Evolutionary conservation across 768 basidiomycete species (phyloP).

Genomic region (Solioccasus polychromus): DNA sequence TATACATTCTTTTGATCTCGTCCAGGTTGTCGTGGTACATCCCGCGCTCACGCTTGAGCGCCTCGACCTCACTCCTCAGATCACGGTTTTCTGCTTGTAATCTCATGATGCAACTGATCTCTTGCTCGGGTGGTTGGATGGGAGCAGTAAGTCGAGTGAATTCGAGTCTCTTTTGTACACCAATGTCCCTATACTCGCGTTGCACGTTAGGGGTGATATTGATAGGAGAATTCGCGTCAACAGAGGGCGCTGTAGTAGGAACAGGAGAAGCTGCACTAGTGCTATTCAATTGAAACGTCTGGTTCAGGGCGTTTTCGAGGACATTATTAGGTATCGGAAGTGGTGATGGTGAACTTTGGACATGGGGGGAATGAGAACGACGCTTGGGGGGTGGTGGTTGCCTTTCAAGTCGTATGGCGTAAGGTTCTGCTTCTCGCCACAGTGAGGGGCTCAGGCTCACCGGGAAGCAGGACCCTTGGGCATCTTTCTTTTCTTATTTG

Average conservation of each 20-base stretch:
- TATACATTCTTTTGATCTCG: constrained; percentile 13
- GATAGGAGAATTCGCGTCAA: constrained; percentile 1
- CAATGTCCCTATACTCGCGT: constrained; percentile 17
- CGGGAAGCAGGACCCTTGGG: constrained; percentile 26
- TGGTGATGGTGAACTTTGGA: not conserved
- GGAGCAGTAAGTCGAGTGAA: constrained; percentile 17
- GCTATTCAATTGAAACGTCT: constrained; percentile 26
- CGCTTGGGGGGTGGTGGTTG: constrained; percentile 5
- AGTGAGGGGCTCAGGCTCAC: constrained; percentile 31
- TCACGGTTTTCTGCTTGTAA: constrained; percentile 17
- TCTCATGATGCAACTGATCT: constrained; percentile 13
- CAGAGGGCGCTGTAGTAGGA: constrained; percentile 5
- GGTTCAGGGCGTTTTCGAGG: constrained; percentile 27
- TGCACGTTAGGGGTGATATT: constrained; percentile 1
- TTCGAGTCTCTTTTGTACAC: constrained; percentile 23
- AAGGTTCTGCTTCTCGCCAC: constrained; percentile 28
- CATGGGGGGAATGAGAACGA: not conserved
- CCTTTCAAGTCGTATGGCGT: constrained; percentile 25
- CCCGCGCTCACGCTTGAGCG: constrained; percentile 6
- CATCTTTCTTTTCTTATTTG: constrained; percentile 19
- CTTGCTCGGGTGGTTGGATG: not conserved
- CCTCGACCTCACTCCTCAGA: constrained; percentile 9
- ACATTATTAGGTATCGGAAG: too few relatives aligned
- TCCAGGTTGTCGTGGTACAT: constrained; percentile 5
- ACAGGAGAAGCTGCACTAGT: constrained; percentile 10